Conservation (phyloP, 2,329 filamentous ascomycete species). For the Onygena corvina region DNA sequence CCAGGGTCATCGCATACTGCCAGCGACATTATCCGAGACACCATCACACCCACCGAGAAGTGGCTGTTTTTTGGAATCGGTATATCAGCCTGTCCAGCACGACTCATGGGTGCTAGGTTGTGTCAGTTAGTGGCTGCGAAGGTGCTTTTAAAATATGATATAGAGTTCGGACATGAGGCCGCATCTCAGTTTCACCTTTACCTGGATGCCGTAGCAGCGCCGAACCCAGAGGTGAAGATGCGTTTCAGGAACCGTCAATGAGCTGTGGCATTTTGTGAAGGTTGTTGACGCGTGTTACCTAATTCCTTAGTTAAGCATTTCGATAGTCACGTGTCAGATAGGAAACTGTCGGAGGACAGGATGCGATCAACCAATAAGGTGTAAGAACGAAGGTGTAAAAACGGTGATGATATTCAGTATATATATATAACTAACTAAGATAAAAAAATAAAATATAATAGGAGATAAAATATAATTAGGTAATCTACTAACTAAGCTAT, state of each 20-base stretch:
- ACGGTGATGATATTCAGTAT: too few species aligned
- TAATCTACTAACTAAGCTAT: too few species aligned
- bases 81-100: not conserved
- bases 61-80: not conserved
- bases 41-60: not conserved
- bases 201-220: not conserved
- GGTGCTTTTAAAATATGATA: not conserved
- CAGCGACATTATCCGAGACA: not conserved
- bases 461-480: too few species aligned
- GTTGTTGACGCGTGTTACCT: too few species aligned
- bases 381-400: too few species aligned
- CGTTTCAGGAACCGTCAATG: not conserved
- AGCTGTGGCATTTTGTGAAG: too few species aligned
- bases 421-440: too few species aligned
- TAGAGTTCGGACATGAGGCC: not conserved
- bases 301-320: too few species aligned
- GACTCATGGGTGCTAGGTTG: not conserved
- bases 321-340: too few species aligned
- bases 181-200: not conserved
- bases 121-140: not conserved
- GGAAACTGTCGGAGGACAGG: too few species aligned
- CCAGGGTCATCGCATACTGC: not conserved
- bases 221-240: constrained; percentile 1
- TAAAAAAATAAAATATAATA: too few species aligned
- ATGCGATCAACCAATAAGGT: too few species aligned